Evolutionary conservation across 2,329 filamentous ascomycete species (phyloP), one percentile per base, ranked within the genome.

Genomic region (Apiospora aurea): DNA sequence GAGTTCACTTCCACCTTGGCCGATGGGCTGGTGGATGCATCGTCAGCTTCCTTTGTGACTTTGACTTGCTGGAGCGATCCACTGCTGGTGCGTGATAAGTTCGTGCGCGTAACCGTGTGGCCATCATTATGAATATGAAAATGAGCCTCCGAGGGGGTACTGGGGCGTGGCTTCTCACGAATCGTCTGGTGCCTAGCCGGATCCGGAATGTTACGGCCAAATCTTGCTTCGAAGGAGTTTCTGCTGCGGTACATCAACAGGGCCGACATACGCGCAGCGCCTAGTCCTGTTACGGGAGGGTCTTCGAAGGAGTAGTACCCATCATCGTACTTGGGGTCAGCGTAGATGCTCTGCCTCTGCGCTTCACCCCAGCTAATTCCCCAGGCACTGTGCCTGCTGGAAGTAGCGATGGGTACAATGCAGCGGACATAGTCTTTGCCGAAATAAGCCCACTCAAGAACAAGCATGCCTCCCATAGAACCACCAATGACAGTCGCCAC

Each of bases 251-350:
- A 99, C 8, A 96, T 99, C 77, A 99, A 86, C 49, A 99, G 89
- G 1, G 96, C 96, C 72, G 95, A 94, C 96, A 99, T 99, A 78
- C 96, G 94, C 38, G 96, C 96, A 10, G 96, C 96, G 16, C 95
- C 95, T 2, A 99, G 89, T 0, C 96, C 96, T 0, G 95, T 93
- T 0, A 91, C 86, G 0, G 96, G 96, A 46, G 95, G 95, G 77
- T 98, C 94, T 44, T 93, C 88, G 78, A 96, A 97, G 0, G 90
- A 79, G 80, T 98, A 99, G 83, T 98, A 98, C 64, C 96, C 96
- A 79, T 98, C 95, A 74, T 98, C 95, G 82, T 99, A 99, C 85
- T 98, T 98, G 44, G 96, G 96, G 80, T 99, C 96, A 51, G 94
- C 95, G 83, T 98, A 99, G 81, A 99, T 98, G 87, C 93, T 95